Base-by-base conservation (phyloP, 331 rosid species). In the Rosa hybrid region DNA sequence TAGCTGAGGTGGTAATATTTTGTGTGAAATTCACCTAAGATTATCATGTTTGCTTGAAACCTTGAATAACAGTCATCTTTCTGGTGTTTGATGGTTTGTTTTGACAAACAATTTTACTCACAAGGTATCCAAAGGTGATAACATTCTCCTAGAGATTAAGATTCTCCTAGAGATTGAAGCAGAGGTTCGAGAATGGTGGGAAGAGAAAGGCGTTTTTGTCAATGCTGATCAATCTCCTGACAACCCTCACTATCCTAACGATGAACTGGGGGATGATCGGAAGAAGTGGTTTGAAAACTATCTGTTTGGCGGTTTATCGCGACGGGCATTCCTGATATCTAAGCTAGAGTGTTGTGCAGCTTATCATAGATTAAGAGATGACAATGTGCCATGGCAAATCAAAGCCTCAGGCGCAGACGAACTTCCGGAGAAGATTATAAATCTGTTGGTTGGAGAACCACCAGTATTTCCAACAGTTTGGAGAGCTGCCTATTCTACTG, bases 281-380 rank as follows among this genome's bases (percentile, higher is more conserved):
- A 60, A 95, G 51, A 95, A 95, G 80, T 95, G 93, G 88, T 95
- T 87, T 56, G 99, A 98, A 0, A 95, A 91, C 79, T 95, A 90
- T 54, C 99, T 98, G 0, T 95, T 93, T 63, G 93, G 93, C 80
- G 99, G 98, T 5, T 87, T 89, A 71, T 85, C 93, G 42, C 97
- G 97, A 7, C 98, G 91, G 27, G 97, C 99, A 1, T 95, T 95
- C 77, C 93, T 98, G 0, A 44, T 95, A 64, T 91, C 99, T 16
- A 93, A 93, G 77, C 78, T 95, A 12, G 99, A 95, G 83, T 95
- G 93, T 49, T 93, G 98, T 10, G 94, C 98, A 1, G 99, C 99
- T 7, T 95, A 77, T 81, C 99, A 95, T 75, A 81, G 99, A 65
- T 68, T 95, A 23, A 88, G 91, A 54, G 98, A 96, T 23, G 96